Base-by-base conservation (phyloP, 2,329 filamentous ascomycete species). In the Elsinoe batatas region DNA sequence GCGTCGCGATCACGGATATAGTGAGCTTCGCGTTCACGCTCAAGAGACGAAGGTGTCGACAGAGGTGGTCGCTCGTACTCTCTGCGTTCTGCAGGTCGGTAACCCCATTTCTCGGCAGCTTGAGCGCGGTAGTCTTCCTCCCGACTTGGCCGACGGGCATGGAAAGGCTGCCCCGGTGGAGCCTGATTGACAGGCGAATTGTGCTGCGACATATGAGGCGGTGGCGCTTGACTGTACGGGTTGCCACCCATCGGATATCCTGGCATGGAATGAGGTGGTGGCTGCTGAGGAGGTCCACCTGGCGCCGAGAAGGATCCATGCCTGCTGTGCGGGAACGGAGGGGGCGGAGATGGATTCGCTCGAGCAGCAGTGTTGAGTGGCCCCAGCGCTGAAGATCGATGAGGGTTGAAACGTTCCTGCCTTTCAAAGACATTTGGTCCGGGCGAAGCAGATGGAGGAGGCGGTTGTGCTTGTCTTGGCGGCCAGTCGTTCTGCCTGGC, bases 341-440 rank as follows among this genome's bases (percentile, higher is more conserved):
- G 68, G n/a, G 68, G 68, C 7, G 68, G 67, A 10, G 68, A 68
- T 7, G 67, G 66, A 44, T 67, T 67, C 6, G 59, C 63, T 35
- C 66, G 61, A 43, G 58, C 47, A 15, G 63, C 61, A 33, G 61
- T 62, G 38, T 64, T 65, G 12, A 69, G 58, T 6, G 58, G 55
- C n/a, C 62, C 63, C 26, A 69, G 58, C 26, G 61, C 58, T 10
- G 61, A 58, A 22, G 58, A 55, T 26, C 64, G 63, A 54, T 69
- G 67, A 12, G 63, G 57, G 44, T 63, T 68, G 54, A 63, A 65
- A 20, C 63, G 58, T 33, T 66, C 58, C 22, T 68, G 66, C 35
- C 66, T 58, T 18, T 69, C 67, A 4, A 66, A 56, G 5, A 60
- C 53, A 33, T 38, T 40, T 8, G 61, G 56, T 4, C 61, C 61